These are phyloP conservation scores for Synchytrium microbalum DNA, from an alignment of 371 early-diverging fungal species.

Conservation along the genomic window DNA sequence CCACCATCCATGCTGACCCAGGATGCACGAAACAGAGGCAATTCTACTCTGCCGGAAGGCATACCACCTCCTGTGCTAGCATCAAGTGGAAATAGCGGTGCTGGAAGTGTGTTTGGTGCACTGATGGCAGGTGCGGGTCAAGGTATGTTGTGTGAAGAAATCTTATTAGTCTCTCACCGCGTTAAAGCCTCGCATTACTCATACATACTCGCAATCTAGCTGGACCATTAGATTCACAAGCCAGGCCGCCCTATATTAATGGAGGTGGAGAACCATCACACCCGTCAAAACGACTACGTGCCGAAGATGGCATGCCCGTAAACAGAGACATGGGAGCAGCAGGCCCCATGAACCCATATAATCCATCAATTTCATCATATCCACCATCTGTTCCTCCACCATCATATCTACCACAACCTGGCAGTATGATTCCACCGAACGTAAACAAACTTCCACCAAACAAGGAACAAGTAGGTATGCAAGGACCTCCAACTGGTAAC, in stretches of 20 bases:
- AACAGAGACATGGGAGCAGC: slow-evolving; percentile 5
- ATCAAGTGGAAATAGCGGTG: slow-evolving; percentile 9
- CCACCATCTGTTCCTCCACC: background rate
- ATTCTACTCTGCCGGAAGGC: slow-evolving; percentile 16
- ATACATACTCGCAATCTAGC: too few relatives aligned
- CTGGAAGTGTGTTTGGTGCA: slow-evolving; percentile 25
- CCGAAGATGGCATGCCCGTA: slow-evolving; percentile 15
- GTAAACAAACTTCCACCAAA: background rate
- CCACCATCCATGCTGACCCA: slow-evolving; percentile 13
- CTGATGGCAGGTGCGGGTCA: slow-evolving; percentile 24
- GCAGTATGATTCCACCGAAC: background rate
- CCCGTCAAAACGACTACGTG: slow-evolving; percentile 15
- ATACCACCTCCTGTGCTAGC: slow-evolving; percentile 25
- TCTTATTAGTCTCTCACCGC: too few relatives aligned
- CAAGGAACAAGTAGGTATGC: background rate
- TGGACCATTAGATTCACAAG: background rate
- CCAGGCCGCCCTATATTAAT: background rate
- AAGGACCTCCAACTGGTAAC: background rate
- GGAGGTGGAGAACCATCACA: background rate
- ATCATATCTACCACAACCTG: background rate
- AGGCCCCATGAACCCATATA: background rate
- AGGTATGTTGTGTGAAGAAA: background rate
- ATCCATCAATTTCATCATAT: background rate
- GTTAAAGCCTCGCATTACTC: too few relatives aligned
- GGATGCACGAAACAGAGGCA: background rate